Evolutionary conservation across 2,329 filamentous ascomycete genomes (phyloP).

Genomic region (Sphaceloma murrayae): DNA sequence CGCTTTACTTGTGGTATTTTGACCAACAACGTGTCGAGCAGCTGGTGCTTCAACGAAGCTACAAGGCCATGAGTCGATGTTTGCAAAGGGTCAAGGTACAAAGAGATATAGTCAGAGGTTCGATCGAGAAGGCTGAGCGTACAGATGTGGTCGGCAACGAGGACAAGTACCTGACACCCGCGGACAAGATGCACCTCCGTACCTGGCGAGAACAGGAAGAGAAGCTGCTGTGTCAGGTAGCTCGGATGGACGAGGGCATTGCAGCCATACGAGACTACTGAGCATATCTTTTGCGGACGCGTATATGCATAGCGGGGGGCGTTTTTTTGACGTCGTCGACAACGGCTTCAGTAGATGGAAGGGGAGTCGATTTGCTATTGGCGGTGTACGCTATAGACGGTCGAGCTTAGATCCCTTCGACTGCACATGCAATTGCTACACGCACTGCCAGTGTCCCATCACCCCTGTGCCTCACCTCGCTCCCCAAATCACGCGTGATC

Average conservation of each 20-base stretch:
- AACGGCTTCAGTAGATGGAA: not conserved
- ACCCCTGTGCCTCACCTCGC: not conserved
- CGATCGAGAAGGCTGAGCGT: constrained; percentile 73
- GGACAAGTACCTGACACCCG: constrained; percentile 65
- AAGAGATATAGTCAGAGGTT: constrained; percentile 57
- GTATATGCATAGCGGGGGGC: constrained; percentile 10
- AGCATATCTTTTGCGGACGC: not conserved
- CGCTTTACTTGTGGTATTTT: constrained; percentile 87
- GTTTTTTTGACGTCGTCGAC: not conserved
- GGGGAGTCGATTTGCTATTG: not conserved
- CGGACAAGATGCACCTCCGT: constrained; percentile 61
- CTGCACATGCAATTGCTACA: not conserved
- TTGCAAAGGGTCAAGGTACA: constrained; percentile 73
- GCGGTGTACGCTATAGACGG: not conserved
- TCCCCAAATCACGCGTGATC: constrained; percentile 17
- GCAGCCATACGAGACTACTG: constrained; percentile 63
- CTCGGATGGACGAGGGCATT: constrained; percentile 74
- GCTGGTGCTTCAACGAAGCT: constrained; percentile 67
- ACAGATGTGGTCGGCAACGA: constrained; percentile 79
- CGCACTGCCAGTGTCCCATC: not conserved
- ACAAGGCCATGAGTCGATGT: constrained; percentile 81
- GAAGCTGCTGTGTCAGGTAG: constrained; percentile 68
- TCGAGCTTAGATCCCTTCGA: no score
- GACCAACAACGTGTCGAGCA: constrained; percentile 63
- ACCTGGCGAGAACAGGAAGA: constrained; percentile 53